A percentile compares a stretch with the other conserved stretches of the same genome.
These are phyloP conservation scores for Apiospora saccharicola DNA, from an alignment of 2,329 filamentous ascomycete genomes.

Conservation along the genomic window DNA sequence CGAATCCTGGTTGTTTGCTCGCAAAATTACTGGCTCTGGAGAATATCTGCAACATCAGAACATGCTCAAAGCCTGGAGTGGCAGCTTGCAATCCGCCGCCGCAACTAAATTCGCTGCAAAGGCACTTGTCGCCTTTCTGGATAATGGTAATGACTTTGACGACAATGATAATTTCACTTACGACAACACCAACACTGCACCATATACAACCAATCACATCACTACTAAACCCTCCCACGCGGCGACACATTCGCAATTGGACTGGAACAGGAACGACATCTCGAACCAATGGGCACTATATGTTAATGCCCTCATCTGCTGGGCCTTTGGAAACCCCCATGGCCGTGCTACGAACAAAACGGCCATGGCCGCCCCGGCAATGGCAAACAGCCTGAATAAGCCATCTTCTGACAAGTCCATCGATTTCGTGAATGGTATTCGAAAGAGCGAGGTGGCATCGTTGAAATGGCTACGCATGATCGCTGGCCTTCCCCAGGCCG, in stretches of 20 bases:
- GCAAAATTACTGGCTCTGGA: conserved; percentile 55
- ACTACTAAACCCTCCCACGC: neutral
- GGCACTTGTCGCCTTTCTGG: conserved; percentile 56
- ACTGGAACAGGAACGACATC: conserved; percentile 64
- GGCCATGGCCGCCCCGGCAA: neutral
- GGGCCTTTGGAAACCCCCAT: conserved; percentile 57
- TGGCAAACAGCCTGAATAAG: conserved; percentile 18
- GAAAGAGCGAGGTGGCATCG: conserved; percentile 47
- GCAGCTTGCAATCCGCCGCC: conserved; percentile 47
- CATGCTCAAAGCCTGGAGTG: conserved; percentile 49
- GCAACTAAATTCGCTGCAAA: conserved; percentile 60
- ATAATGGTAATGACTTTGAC: conserved; percentile 34
- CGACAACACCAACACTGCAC: neutral
- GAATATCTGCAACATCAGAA: conserved; percentile 56
- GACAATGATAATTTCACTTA: conserved; percentile 22
- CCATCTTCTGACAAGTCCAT: conserved; percentile 33
- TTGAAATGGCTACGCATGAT: conserved; percentile 46
- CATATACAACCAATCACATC: neutral
- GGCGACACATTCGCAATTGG: neutral
- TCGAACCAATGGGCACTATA: conserved; percentile 88
- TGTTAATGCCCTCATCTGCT: conserved; percentile 65
- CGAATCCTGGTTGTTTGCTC: conserved; percentile 64
- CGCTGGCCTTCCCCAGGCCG: conserved; percentile 48
- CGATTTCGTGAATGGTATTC: conserved; percentile 39
- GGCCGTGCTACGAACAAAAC: conserved; percentile 18